Percentiles rank a stretch among this genome's conserved stretches.
Evolutionary conservation across 176 grass and related monocot species (phyloP).

Genomic region (Ampelocalamus luodianensis): DNA sequence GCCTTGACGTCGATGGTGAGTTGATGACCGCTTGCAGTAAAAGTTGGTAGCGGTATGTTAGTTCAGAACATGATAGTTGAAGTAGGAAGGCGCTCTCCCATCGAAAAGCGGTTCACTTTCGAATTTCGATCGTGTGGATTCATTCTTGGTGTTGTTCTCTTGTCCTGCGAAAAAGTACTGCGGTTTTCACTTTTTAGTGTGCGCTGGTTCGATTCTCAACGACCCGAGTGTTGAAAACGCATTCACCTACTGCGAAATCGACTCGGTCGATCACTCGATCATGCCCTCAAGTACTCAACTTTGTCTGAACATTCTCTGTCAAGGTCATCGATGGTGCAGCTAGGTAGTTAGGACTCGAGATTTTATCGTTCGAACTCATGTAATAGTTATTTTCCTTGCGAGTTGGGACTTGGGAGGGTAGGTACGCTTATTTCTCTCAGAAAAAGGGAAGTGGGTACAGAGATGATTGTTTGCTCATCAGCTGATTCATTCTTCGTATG

Average conservation of each 20-base stretch:
- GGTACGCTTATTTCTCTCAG: neutral
- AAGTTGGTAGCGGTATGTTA: neutral
- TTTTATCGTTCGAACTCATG: too few relatives aligned
- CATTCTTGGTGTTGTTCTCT: neutral
- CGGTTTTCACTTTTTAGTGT: neutral
- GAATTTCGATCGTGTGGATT: neutral
- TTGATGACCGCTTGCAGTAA: neutral
- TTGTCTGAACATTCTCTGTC: conserved; percentile 25
- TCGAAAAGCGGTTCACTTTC: neutral
- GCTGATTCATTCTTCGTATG: neutral
- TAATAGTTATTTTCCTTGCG: neutral
- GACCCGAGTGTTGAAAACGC: neutral
- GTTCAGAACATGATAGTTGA: neutral
- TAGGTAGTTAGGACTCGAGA: neutral
- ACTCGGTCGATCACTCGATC: neutral
- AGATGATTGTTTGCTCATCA: neutral
- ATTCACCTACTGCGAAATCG: conserved; percentile 18
- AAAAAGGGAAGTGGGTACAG: neutral
- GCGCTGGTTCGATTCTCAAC: neutral
- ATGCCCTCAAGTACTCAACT: neutral
- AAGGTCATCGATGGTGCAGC: neutral
- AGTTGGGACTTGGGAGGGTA: neutral
- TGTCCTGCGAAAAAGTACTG: neutral
- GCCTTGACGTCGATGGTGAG: neutral
- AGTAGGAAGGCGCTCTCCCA: neutral